Evolutionary conservation across 2,329 filamentous ascomycete genomes (phyloP).

Genomic region (Alternaria viburni): DNA sequence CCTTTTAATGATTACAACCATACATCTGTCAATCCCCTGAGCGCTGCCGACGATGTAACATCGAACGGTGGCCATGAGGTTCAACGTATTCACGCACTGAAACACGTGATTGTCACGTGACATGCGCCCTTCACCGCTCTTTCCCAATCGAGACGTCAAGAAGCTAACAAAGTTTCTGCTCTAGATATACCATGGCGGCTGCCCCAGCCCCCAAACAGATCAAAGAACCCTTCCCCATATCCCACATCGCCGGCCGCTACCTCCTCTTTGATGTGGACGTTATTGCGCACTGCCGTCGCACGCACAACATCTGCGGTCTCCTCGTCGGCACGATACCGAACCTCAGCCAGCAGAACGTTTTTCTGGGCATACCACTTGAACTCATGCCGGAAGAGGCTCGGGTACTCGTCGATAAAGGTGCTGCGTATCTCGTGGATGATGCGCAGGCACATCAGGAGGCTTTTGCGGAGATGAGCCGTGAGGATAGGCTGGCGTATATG

Average conservation of each 20-base stretch:
- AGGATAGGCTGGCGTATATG: conserved; percentile 68
- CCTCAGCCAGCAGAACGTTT: conserved; percentile 92
- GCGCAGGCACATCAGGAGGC: conserved; percentile 69
- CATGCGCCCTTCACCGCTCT: too few relatives aligned
- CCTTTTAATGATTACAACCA: too few relatives aligned
- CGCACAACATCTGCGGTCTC: conserved; percentile 84
- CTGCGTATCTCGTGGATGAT: conserved; percentile 84
- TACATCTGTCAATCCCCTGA: conserved; percentile 95
- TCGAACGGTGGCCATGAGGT: conserved; percentile 54
- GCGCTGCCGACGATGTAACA: conserved; percentile 43
- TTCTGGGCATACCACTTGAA: conserved; percentile 86
- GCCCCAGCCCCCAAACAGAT: conserved; percentile 38
- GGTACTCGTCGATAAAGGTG: conserved; percentile 76
- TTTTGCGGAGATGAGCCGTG: conserved; percentile 64
- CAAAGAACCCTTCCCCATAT: conserved; percentile 74
- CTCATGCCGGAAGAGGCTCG: conserved; percentile 89
- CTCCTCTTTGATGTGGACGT: conserved; percentile 87
- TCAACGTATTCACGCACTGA: conserved; percentile 46
- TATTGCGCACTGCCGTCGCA: conserved; percentile 76
- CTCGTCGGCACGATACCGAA: conserved; percentile 89
- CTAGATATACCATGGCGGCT: conserved; percentile 39
- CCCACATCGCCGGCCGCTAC: conserved; percentile 78
- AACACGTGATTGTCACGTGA: too few relatives aligned
- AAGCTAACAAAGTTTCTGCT: conserved; percentile 21
- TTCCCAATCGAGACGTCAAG: too few relatives aligned